Evolutionary conservation across 257 asterid genomes (phyloP).

Genomic region (Ballota nigra): DNA sequence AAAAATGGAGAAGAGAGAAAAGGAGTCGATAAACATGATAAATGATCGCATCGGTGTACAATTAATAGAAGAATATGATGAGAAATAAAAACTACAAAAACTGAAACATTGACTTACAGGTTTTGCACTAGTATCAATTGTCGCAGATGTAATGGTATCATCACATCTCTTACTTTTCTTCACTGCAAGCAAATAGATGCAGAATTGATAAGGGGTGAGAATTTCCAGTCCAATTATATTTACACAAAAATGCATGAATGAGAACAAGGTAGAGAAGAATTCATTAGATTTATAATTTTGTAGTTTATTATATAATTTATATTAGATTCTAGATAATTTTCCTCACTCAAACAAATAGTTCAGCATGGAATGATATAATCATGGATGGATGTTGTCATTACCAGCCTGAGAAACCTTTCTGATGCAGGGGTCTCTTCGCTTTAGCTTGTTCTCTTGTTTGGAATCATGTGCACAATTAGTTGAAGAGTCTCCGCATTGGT

Average conservation of each 20-base stretch:
- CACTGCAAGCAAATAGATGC: constrained; percentile 39
- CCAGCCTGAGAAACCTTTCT: constrained; percentile 48
- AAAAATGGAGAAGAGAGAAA: neutral
- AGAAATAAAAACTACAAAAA: constrained; percentile 15
- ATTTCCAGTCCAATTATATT: neutral
- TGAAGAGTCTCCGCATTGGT: constrained; percentile 30
- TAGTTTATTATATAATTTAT: neutral
- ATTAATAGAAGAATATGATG: neutral
- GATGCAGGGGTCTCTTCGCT: constrained; percentile 31
- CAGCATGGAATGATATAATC: constrained; percentile 11
- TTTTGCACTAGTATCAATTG: constrained; percentile 20
- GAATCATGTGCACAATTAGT: constrained; percentile 23
- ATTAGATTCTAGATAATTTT: neutral
- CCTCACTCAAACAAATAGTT: neutral
- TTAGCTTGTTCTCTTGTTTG: constrained; percentile 29
- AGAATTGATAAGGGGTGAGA: neutral
- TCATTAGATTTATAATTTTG: too few relatives aligned
- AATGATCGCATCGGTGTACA: neutral
- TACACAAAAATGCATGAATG: too few relatives aligned
- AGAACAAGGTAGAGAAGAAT: too few relatives aligned
- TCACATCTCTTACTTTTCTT: constrained; percentile 33
- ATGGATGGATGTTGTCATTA: constrained; percentile 18
- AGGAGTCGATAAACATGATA: neutral
- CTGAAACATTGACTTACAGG: constrained; percentile 40
- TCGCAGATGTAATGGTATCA: constrained; percentile 41